Conservation (phyloP, 805 yeast genomes). For the Ascoidea asiatica region DNA sequence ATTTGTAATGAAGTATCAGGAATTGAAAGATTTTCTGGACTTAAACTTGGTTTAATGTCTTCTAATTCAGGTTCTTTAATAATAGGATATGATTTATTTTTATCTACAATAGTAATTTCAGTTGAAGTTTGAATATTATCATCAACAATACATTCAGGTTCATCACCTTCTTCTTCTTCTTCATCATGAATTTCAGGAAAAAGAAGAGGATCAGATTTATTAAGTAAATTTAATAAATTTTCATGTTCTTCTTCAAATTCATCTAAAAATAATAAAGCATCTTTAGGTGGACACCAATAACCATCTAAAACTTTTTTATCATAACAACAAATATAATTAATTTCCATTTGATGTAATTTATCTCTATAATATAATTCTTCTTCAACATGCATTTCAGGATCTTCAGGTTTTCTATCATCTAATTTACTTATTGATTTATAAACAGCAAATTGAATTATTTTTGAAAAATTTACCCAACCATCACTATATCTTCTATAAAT, state of each 20-base stretch:
- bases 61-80: neutral
- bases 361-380: constrained; percentile 1
- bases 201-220: neutral
- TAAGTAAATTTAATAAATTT: neutral
- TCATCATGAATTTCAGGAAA: neutral
- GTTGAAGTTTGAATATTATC: neutral
- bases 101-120: neutral
- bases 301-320: neutral
- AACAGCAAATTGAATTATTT: constrained; percentile 1
- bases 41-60: too few species aligned
- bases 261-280: neutral
- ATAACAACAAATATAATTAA: neutral
- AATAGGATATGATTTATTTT: neutral
- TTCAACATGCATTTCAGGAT: constrained; percentile 3
- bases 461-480: constrained; percentile 6
- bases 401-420: constrained; percentile 1
- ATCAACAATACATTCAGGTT: neutral
- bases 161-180: neutral
- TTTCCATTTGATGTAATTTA: neutral
- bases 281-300: constrained; percentile 2
- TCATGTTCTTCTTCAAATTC: neutral
- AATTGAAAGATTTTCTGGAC: too few species aligned
- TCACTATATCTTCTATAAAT: constrained; percentile 6
- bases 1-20: too few species aligned
- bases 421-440: neutral